Conservation (phyloP, 495 filamentous ascomycete species). For the Glonium stellatum region DNA sequence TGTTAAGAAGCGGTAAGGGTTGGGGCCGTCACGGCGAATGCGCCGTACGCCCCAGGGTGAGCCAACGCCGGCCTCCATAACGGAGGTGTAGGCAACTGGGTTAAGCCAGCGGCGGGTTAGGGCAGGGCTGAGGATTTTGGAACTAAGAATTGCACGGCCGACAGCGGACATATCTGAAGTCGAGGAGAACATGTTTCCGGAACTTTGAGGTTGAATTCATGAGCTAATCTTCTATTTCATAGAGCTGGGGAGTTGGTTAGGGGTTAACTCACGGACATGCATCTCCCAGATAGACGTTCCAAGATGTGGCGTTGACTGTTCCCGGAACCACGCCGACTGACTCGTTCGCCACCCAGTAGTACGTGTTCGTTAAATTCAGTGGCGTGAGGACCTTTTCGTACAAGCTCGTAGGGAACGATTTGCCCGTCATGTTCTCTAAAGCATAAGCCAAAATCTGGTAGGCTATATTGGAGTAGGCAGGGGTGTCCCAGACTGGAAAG, state of each 20-base stretch:
- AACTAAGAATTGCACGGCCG: slow-evolving; percentile 25
- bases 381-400: slow-evolving; percentile 30
- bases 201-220: slow-evolving; percentile 2
- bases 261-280: slow-evolving; percentile 16
- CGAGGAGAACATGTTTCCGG: slow-evolving; percentile 22
- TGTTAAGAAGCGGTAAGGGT: slow-evolving; percentile 8
- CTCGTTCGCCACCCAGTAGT: slow-evolving; percentile 8
- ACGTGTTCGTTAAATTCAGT: slow-evolving; percentile 20
- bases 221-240: not conserved
- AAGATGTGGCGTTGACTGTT: slow-evolving; percentile 10
- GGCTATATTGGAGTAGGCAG: slow-evolving; percentile 52
- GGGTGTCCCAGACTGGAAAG: slow-evolving; percentile 30
- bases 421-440: slow-evolving; percentile 48
- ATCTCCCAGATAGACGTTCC: slow-evolving; percentile 13
- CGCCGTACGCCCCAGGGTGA: slow-evolving; percentile 14
- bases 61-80: slow-evolving; percentile 14
- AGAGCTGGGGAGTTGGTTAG: not conserved
- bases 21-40: slow-evolving; percentile 2
- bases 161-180: slow-evolving; percentile 20
- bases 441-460: slow-evolving; percentile 50
- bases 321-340: slow-evolving; percentile 22
- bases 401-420: slow-evolving; percentile 41
- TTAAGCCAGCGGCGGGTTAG: slow-evolving; percentile 28
- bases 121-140: slow-evolving; percentile 11
- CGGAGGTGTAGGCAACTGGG: slow-evolving; percentile 20